phyloP scores from a whole-genome alignment of 176 grass and related monocot genomes.

The Avena atlantica region DNA sequence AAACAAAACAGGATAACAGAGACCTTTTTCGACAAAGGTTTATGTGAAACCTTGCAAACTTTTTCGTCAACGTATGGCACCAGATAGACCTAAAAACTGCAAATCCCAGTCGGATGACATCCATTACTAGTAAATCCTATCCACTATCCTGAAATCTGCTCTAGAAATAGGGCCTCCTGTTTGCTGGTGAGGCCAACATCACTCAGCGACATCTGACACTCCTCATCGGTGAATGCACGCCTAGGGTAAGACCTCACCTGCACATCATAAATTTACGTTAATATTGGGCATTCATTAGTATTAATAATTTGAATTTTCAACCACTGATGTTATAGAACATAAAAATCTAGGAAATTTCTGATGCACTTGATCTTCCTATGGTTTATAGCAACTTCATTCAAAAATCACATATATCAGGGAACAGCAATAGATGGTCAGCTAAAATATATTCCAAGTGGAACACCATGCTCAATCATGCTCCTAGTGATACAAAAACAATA shows the following conservation, averaged over 20 bases:
- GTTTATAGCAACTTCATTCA: background rate
- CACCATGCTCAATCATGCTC: background rate
- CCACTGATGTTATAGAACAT: background rate
- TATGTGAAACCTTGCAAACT: background rate
- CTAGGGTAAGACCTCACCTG: conserved; percentile 93
- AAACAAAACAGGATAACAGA: background rate
- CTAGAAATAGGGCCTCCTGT: conserved; percentile 95
- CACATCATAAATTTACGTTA: background rate
- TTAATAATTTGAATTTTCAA: background rate
- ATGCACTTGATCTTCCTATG: background rate
- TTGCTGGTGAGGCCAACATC: conserved; percentile 85
- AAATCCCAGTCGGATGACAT: background rate
- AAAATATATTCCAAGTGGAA: background rate
- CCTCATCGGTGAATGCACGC: conserved; percentile 65
- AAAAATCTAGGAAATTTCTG: background rate
- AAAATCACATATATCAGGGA: background rate
- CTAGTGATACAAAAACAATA: background rate
- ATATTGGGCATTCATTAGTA: background rate
- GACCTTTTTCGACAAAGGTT: background rate
- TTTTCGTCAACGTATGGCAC: conserved; percentile 13
- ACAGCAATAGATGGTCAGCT: background rate
- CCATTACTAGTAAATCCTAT: background rate
- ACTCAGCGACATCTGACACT: conserved; percentile 65
- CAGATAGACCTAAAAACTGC: background rate
- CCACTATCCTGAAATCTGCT: conserved; percentile 62